phyloP scores from a whole-genome alignment of 2,329 filamentous ascomycete genomes.

The Verticillium isaacii region DNA sequence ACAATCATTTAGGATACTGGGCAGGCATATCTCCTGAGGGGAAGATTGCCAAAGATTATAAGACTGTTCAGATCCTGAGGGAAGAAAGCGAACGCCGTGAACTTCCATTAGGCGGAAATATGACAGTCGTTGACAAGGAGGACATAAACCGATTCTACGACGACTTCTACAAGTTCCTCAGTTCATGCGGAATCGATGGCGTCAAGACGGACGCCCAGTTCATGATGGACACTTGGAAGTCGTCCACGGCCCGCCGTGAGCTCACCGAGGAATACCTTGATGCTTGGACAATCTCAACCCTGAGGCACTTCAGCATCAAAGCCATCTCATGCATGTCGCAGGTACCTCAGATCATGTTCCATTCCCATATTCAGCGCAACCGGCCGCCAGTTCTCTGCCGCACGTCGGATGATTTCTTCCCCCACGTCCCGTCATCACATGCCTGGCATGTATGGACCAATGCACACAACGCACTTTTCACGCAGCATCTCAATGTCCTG shows the following conservation, averaged over 20 bases:
- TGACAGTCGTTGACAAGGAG: slow-evolving; percentile 68
- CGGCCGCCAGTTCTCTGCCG: slow-evolving; percentile 70
- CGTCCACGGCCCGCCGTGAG: slow-evolving; percentile 63
- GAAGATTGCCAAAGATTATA: slow-evolving; percentile 71
- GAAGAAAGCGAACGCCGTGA: slow-evolving; percentile 41
- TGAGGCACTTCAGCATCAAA: slow-evolving; percentile 72
- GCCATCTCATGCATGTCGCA: slow-evolving; percentile 95
- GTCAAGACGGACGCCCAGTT: slow-evolving; percentile 95
- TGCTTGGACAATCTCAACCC: slow-evolving; percentile 73
- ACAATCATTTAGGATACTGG: slow-evolving; percentile 66
- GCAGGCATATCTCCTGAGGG: slow-evolving; percentile 76
- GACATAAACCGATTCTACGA: slow-evolving; percentile 77
- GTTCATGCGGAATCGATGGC: slow-evolving; percentile 68
- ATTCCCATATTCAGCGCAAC: slow-evolving; percentile 74
- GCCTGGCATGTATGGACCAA: slow-evolving; percentile 96
- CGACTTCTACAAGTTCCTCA: slow-evolving; percentile 86
- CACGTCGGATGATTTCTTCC: slow-evolving; percentile 92
- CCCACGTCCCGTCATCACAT: slow-evolving; percentile 72
- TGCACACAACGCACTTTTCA: slow-evolving; percentile 81
- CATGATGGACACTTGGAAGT: slow-evolving; percentile 71
- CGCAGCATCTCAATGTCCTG: slow-evolving; percentile 77
- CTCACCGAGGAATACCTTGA: slow-evolving; percentile 77
- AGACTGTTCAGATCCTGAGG: slow-evolving; percentile 58
- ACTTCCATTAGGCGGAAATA: slow-evolving; percentile 53
- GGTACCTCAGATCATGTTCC: slow-evolving; percentile 79